Evolutionary conservation across 495 filamentous ascomycete species (phyloP), one percentile per base, ranked within the genome.

Genomic region (Aspergillus bridgeri): DNA sequence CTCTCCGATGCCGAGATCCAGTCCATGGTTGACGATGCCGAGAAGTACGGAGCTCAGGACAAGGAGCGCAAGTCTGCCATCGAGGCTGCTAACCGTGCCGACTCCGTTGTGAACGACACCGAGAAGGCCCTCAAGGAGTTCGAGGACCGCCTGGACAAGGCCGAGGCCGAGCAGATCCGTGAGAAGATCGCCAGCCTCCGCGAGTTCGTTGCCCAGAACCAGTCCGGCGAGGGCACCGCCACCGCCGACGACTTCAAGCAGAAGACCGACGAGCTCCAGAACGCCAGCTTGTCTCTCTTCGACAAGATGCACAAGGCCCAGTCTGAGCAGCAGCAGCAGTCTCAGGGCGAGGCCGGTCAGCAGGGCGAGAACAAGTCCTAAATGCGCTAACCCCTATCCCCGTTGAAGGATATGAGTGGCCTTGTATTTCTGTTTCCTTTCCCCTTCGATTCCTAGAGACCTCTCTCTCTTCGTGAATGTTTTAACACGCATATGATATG

Each of bases 251-350:
- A 96, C 72, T 82, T 98, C 69, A 98, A 98, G 87, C 86, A 89
- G 79, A 96, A 98, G 89, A 93, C 88, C 60, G 95, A 98, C 60
- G 94, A 97, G 76, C 86, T 98, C 65, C 95, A 98, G 79, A 90
- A 86, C 69, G 91, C 94, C 58, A 92, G 89, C 78, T 82, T 98
- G 79, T 96, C 88, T 74, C 85, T 98, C 63, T 98, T 98, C 76
- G 94, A 98, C 81, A 96, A 98, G 88, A 96, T 98, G 91, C 94
- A 98, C 86, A 95, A 95, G 83, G 91, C 95, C 50, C 85, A 90
- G 61, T 66, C 74, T 62, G 90, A 92, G 81, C 82, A 89, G 74
- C 83, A 73, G 70, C 78, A 78, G 71, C 66, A 73, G 57, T 38
- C 50, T 23, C 75, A 78, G 65, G 69, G 67, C 62, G 87, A 93